Evolutionary conservation across 805 yeast species (phyloP), one percentile per base, ranked within the genome.

Genomic region (Saturnispora sanitii): DNA sequence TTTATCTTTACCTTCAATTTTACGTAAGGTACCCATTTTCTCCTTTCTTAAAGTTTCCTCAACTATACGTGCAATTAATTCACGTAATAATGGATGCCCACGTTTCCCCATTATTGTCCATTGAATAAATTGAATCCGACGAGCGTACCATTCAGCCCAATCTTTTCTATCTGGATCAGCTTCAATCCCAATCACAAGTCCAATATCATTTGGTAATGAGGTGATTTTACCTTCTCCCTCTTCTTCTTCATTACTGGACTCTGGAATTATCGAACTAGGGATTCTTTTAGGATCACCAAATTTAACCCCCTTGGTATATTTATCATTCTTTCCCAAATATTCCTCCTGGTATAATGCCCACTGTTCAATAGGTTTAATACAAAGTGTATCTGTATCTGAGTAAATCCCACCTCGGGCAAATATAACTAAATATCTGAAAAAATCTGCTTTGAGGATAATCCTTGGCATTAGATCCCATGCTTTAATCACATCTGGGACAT

Each of bases 161-260:
- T 90, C 97, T 0, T 80, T 80, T 49, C 97, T 68, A 57, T 90
- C 96, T 0, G 97, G 96, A 52, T 90, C 98, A 1, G 96, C 96
- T 58, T 92, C 98, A 33, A 90, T 84, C 0, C 97, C 97, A 6
- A 90, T 73, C 3, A 80, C 78, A 18, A 90, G 66, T 0, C 97
- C 97, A 16, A 49, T 38, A 50, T 79, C 85, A 16, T 67, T 66
- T 9, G 26, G 26, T 27, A 11, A 12, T 12, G n/a, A 12, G n/a
- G n/a, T n/a, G n/a, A n/a, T n/a, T n/a, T n/a, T n/a, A n/a, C n/a
- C n/a, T n/a, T n/a, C n/a, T n/a, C 88, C 86, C 22, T 71, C 67
- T 23, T 75, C 74, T 32, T 32, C 35, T 12, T 6, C 15, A 6
- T 9, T 8, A 27, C 13, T 15, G n/a, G 15, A 9, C 13, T 9